Evolutionary conservation across 2,329 filamentous ascomycete species (phyloP), one percentile per base, ranked within the genome.

Genomic region (Grosmannia serpens): DNA sequence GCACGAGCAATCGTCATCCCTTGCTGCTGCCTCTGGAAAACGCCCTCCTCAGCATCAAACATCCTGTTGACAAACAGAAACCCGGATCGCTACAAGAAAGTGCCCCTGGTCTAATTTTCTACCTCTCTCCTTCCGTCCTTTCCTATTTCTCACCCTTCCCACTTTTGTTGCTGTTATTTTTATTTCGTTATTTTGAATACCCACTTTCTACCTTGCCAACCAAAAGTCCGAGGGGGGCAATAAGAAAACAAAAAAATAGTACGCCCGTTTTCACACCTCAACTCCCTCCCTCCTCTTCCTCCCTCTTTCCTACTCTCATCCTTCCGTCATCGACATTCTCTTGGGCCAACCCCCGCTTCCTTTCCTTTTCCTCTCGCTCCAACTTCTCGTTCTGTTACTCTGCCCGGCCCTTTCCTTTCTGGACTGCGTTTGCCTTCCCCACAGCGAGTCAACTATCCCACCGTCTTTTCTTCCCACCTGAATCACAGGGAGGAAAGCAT

Each of bases 191-290:
- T 55, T 55, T 55, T 55, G 52, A 56, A 60, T 60, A 60, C 59
- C 59, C 59, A 60, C 59, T 60, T 57, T 51, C 47, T 49, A 52
- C 47, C 55, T 50, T 35, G 52, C 46, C 38, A 53, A 55, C 58
- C 46, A 57, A 57, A 58, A 57, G 58, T 59, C 61, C 59, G 57
- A 58, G 61, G 61, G 55, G 57, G 22, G 41, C 27, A 58, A 53
- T 27, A 57, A 59, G 27, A 49, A 52, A 54, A 46, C 49, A 56
- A 53, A 49, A 56, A 46, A 46, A 41, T 53, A 51, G 41, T 58
- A 56, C 55, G n/a, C 46, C 50, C 26, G 47, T 60, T 55, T 57
- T 55, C 58, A 60, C 53, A 53, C 58, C 52, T 60, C 35, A 33
- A 54, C 29, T 31, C 24, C 46, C 26, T 35, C 49, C 41, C 31